Percentiles rank a stretch among this genome's conserved stretches.
phyloP scores from a whole-genome alignment of 495 filamentous ascomycete species.

The Talaromyces thailandensis region DNA sequence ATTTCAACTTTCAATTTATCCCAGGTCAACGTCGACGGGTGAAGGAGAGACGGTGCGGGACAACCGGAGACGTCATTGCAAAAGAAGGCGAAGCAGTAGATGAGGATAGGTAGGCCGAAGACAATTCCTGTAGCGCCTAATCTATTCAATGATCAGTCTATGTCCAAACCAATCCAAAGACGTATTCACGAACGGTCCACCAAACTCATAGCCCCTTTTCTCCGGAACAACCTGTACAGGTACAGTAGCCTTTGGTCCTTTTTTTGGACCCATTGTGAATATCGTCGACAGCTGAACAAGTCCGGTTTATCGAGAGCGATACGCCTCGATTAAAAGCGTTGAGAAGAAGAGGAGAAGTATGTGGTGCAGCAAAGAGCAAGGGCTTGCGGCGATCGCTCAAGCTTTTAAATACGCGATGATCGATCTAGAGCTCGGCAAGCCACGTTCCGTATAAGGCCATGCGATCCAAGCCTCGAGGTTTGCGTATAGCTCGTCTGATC shows the following conservation, averaged over 20 bases:
- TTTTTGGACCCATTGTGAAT: slow-evolving; percentile 4
- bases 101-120: slow-evolving; percentile 64
- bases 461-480: background rate
- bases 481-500: background rate
- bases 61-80: slow-evolving; percentile 93
- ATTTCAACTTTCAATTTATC: slow-evolving; percentile 65
- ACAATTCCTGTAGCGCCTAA: slow-evolving; percentile 65
- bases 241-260: slow-evolving; percentile 6
- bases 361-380: background rate
- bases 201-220: slow-evolving; percentile 68
- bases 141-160: slow-evolving; percentile 37
- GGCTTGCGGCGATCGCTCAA: background rate
- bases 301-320: background rate
- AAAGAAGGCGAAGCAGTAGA: slow-evolving; percentile 69
- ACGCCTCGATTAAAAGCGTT: background rate
- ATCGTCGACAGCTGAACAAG: background rate
- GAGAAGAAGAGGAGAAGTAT: background rate
- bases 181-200: slow-evolving; percentile 67
- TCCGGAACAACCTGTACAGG: slow-evolving; percentile 25
- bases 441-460: slow-evolving; percentile 1
- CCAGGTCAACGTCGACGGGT: slow-evolving; percentile 61
- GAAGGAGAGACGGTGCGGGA: slow-evolving; percentile 75
- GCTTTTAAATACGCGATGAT: background rate
- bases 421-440: slow-evolving; percentile 1
- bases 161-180: background rate